These are phyloP conservation scores for Emmonsia crescens DNA, from an alignment of 2,329 filamentous ascomycete species.

Conservation along the genomic window DNA sequence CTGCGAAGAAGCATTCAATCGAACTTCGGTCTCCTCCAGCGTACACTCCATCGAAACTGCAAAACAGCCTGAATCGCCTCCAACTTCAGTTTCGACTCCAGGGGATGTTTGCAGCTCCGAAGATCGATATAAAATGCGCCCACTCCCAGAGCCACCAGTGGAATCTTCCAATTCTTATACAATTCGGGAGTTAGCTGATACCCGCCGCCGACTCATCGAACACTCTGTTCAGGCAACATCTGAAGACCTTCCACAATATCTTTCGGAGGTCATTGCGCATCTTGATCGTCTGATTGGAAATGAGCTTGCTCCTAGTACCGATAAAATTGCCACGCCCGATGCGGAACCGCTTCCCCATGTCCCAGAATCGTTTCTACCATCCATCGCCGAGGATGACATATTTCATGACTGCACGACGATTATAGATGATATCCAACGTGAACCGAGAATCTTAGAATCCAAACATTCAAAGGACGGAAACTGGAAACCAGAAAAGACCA, in stretches of 20 bases:
- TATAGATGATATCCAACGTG: background rate
- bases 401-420: conserved; percentile 12
- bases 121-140: conserved; percentile 25
- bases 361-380: conserved; percentile 4
- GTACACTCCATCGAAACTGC: conserved; percentile 33
- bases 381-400: conserved; percentile 3
- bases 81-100: conserved; percentile 33
- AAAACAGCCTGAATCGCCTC: conserved; percentile 41
- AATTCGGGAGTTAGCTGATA: conserved; percentile 47
- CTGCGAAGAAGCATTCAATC: conserved; percentile 86
- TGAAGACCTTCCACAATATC: conserved; percentile 38
- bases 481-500: conserved; percentile 34
- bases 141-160: conserved; percentile 34
- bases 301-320: conserved; percentile 16
- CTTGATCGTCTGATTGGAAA: conserved; percentile 47
- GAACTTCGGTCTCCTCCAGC: conserved; percentile 47
- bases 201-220: conserved; percentile 46
- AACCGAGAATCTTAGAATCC: background rate
- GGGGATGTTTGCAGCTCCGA: conserved; percentile 16
- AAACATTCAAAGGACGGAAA: conserved; percentile 1
- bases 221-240: conserved; percentile 37
- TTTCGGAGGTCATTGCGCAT: conserved; percentile 50
- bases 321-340: conserved; percentile 38
- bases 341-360: conserved; percentile 22
- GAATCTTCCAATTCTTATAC: conserved; percentile 43